Evolutionary conservation across 768 basidiomycete species (phyloP), one percentile per base, ranked within the genome.

Genomic region (Leccinum variicolor): DNA sequence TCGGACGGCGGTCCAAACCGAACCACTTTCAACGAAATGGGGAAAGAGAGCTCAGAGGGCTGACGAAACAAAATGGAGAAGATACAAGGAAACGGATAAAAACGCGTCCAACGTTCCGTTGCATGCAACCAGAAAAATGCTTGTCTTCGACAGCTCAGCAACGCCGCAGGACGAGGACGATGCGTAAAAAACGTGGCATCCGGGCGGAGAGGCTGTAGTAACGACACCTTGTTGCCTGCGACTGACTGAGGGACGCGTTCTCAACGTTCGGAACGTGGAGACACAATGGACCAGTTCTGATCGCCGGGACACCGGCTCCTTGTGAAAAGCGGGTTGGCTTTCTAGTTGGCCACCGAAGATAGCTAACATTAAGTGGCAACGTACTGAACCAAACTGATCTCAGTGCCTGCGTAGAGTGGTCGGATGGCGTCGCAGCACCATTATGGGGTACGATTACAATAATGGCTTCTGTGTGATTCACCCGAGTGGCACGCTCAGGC

Each of bases 181-280:
- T 21, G 41, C 5, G 34, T 17, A 23, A 41, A 51, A 57, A 64
- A 59, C 64, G 66, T 62, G 65, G 54, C 31, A 11, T 48, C 51
- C 45, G 23, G 53, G 46, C 28, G 52, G 57, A 34, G 23, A 49
- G 46, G 28, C 39, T 45, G 51, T 43, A 19, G 47, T 43, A 19
- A 19, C 41, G 19, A 41, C 50, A 13, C 26, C n/a, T n/a, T 28
- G 14, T 21, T 19, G 48, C 50, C 21, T 39, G 39, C 39, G 39
- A 39, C 36, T 39, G 36, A 17, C 36, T 39, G 31, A 15, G 39
- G 23, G 34, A 45, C 50, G 46, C 54, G 4, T 56, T 56, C 53
- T 52, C 54, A 65, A 23, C 5, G 19, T 19, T 11, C 19, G 50
- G n/a, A 56, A 43, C 41, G n/a, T 43, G 21, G 45, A 26, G 23